Evolutionary conservation across 139 green algal genomes (phyloP).

Genomic region (Auxenochlorella pyrenoidosa): DNA sequence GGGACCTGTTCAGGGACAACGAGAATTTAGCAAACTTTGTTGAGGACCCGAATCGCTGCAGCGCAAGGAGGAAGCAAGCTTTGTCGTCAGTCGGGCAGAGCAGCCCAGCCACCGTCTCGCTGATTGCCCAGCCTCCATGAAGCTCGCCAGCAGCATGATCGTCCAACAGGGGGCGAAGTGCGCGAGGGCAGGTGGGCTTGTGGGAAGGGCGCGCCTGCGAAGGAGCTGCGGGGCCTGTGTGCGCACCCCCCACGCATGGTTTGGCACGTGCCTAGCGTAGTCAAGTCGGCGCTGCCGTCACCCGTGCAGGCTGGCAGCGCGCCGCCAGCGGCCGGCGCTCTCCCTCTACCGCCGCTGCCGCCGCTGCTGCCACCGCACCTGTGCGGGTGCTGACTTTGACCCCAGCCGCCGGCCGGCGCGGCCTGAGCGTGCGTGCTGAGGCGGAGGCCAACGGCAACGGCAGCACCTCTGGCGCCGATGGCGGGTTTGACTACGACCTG

Average conservation of each 20-base stretch:
- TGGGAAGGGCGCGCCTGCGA: background rate
- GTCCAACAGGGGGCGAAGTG: background rate
- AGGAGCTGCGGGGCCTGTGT: background rate
- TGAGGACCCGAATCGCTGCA: no score
- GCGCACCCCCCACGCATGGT: background rate
- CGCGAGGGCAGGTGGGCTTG: slow-evolving; percentile 2
- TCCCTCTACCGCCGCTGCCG: background rate
- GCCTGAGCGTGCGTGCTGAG: slow-evolving; percentile 5
- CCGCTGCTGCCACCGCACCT: background rate
- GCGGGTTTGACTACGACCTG: slow-evolving; percentile 81
- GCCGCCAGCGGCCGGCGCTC: slow-evolving; percentile 5
- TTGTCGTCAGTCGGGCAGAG: no score
- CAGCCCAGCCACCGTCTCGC: no score
- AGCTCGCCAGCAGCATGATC: background rate
- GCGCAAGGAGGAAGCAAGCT: no score
- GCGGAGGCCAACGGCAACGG: slow-evolving; percentile 1
- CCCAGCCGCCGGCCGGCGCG: background rate
- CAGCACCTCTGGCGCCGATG: background rate
- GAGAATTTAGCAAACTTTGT: no score
- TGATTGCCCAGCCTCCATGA: background rate
- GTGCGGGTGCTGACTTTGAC: background rate
- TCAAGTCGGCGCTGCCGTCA: no score
- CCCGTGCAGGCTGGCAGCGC: slow-evolving; percentile 7
- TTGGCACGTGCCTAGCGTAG: no score
- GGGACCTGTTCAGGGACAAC: no score